Evolutionary conservation across 164 flowering plant genomes (phyloP).

Genomic region (Berberis vulgaris): DNA sequence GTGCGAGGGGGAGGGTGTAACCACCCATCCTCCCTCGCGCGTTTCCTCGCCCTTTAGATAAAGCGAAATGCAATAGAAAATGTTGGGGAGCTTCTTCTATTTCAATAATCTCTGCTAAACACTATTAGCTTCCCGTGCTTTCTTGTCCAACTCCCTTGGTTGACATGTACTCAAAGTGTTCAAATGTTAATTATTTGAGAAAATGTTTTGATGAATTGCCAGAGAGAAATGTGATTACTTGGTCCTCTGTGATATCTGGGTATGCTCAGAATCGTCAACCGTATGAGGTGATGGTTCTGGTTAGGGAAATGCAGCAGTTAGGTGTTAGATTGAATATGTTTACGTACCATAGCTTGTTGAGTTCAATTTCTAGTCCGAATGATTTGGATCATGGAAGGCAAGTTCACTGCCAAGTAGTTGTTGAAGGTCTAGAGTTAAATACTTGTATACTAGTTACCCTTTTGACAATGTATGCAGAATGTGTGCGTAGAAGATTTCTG

Average conservation of each 20-base stretch:
- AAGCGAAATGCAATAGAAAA: too few relatives aligned
- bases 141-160: constrained; percentile 9
- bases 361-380: constrained; percentile 26
- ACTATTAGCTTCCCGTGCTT: background rate
- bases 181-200: constrained; percentile 15
- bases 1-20: too few relatives aligned
- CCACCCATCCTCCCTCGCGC: too few relatives aligned
- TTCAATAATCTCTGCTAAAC: background rate
- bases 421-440: constrained; percentile 32
- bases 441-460: constrained; percentile 32
- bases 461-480: constrained; percentile 36
- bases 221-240: constrained; percentile 33
- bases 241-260: constrained; percentile 38
- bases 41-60: too few relatives aligned
- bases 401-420: constrained; percentile 35
- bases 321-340: constrained; percentile 28
- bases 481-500: constrained; percentile 29
- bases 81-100: background rate
- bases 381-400: constrained; percentile 34
- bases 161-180: constrained; percentile 31
- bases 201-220: constrained; percentile 28
- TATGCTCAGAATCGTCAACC: constrained; percentile 33
- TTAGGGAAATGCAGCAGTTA: constrained; percentile 29
- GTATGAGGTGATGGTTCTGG: constrained; percentile 25
- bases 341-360: constrained; percentile 40